phyloP scores from a whole-genome alignment of 169 alveolate genomes.

The Eimeria sp. region DNA sequence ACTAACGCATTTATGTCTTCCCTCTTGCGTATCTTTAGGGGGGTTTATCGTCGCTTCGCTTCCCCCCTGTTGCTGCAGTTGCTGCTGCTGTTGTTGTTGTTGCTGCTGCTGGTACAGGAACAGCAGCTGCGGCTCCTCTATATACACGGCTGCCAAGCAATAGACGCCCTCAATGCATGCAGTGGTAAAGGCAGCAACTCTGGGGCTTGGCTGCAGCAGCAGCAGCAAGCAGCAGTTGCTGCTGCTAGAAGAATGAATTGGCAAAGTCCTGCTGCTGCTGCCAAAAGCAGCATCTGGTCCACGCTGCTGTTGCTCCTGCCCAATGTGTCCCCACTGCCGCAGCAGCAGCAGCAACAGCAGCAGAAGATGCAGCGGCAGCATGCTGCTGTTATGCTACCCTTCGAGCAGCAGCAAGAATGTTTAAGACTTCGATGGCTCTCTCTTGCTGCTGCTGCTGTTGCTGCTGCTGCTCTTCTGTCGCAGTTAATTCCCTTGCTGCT shows the following conservation, averaged over 20 bases:
- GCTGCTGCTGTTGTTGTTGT: constrained; percentile 39
- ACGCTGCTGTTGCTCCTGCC: constrained; percentile 47
- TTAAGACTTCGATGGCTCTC: constrained; percentile 2
- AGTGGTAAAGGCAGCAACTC: background rate
- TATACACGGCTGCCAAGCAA: constrained; percentile 8
- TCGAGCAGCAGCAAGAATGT: constrained; percentile 40
- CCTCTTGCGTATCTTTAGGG: background rate
- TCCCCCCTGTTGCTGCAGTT: constrained; percentile 30
- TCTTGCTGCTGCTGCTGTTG: constrained; percentile 27
- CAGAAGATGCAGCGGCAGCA: background rate
- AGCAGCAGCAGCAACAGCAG: constrained; percentile 14
- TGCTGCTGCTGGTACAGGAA: constrained; percentile 60
- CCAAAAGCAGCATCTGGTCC: background rate
- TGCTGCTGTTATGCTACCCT: background rate
- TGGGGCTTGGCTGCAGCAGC: too few species aligned
- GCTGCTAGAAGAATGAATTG: background rate
- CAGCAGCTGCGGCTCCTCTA: constrained; percentile 63
- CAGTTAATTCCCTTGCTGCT: background rate
- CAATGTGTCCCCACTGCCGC: background rate
- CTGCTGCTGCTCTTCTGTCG: constrained; percentile 8
- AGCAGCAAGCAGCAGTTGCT: too few species aligned
- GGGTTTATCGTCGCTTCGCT: background rate
- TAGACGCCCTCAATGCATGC: constrained; percentile 49
- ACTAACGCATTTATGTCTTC: background rate
- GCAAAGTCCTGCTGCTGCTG: constrained; percentile 1